These are phyloP conservation scores for Simplicillium aogashimaense DNA, from an alignment of 2,329 filamentous ascomycete genomes.

Conservation along the genomic window DNA sequence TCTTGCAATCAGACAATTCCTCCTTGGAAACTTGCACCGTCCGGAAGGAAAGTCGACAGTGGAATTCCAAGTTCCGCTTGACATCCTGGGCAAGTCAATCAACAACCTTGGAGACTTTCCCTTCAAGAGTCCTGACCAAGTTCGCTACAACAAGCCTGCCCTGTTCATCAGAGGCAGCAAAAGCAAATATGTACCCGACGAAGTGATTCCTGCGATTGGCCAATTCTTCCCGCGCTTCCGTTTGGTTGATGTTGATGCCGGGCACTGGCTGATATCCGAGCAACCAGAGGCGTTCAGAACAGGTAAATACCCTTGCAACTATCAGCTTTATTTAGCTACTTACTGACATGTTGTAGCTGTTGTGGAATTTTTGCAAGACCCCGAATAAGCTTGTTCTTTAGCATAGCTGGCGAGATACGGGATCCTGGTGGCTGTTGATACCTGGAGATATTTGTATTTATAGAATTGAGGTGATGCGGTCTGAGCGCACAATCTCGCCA, in stretches of 20 bases:
- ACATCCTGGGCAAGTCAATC: constrained; percentile 56
- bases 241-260: constrained; percentile 64
- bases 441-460: too few species aligned
- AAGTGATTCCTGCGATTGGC: constrained; percentile 68
- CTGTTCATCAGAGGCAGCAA: constrained; percentile 71
- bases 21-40: constrained; percentile 74
- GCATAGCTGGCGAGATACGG: too few species aligned
- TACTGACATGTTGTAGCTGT: constrained; percentile 34
- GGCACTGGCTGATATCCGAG: constrained; percentile 88
- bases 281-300: constrained; percentile 68
- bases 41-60: constrained; percentile 39
- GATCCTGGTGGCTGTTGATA: too few species aligned
- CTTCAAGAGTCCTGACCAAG: constrained; percentile 59
- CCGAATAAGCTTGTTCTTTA: constrained; percentile 27
- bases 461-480: background rate
- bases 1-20: constrained; percentile 75
- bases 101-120: constrained; percentile 82
- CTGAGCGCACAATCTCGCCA: background rate
- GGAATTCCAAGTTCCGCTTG: constrained; percentile 72
- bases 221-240: constrained; percentile 73
- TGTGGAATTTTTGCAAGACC: constrained; percentile 47
- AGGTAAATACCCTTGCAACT: constrained; percentile 37
- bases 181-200: constrained; percentile 73
- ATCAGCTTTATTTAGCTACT: background rate
- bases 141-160: constrained; percentile 65